Evolutionary conservation across 371 early-diverging fungal genomes (phyloP), one percentile per base, ranked within the genome.

Genomic region (Mucor mucedo): DNA sequence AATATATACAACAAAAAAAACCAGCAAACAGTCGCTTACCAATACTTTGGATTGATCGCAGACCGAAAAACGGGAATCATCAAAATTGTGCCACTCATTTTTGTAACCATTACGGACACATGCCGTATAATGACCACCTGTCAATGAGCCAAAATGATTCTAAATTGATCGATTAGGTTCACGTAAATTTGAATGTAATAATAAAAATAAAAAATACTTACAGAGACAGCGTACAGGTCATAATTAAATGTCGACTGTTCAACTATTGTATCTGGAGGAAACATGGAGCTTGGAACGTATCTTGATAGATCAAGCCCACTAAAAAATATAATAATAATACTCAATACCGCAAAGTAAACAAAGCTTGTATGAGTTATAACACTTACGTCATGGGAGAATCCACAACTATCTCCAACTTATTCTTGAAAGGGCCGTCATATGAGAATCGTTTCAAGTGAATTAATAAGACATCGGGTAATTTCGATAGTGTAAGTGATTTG

Each of bases 111-210:
- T 91, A 41, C 90, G 80, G 4, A 97, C 95, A 68, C 86, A 88
- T 0, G 98, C 96, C 14, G 97, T 98, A 65, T 98, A 98, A 69
- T 98, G 98, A 1, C 98, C 98, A 40, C 94, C 92, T 52, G 88
- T 92, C 52, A 97, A 74, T 1, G 93, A 87, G 8, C 98, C 98
- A 70, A 87, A 94, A 68, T 98, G 98, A 69, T 96, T 97, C 80
- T 80, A 73, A 2, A 4, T 60, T 39, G 62, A 59, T 28, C 42
- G 5, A 35, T 21, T 21, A 58, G 42, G 1, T 42, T 42, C 42
- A 8, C 42, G 4, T 11, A n/a, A 42, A 33, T 40, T 16, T 47
- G 28, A 13, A 21, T 21, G 1, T 33, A 38, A 38, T 29, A 14
- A 13, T 38, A 32, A 14, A 7, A 58, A 47, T 21, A 21, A 21